Conservation (phyloP, 2,329 filamentous ascomycete species). For the Paecilomyces sp. region DNA sequence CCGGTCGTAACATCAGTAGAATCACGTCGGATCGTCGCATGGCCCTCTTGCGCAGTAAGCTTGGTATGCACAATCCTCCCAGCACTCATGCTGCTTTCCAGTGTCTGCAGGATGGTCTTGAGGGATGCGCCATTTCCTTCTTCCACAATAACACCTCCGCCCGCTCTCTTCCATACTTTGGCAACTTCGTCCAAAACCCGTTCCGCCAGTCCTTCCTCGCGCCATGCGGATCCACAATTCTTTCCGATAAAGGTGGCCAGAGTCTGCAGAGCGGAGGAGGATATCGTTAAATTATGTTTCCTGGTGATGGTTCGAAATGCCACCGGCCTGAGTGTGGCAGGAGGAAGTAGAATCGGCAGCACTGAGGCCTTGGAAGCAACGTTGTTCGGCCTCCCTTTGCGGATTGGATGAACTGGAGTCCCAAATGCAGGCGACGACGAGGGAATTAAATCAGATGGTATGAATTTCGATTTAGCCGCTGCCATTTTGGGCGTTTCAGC, state of each 20-base stretch:
- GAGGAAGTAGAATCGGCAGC: constrained; percentile 81
- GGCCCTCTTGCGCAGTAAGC: constrained; percentile 30
- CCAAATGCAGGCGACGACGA: constrained; percentile 88
- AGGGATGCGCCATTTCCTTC: constrained; percentile 61
- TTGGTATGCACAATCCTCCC: constrained; percentile 50
- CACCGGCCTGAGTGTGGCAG: constrained; percentile 76
- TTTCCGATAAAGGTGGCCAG: constrained; percentile 85
- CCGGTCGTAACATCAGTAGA: constrained; percentile 42
- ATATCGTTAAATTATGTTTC: constrained; percentile 90
- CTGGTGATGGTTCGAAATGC: constrained; percentile 96
- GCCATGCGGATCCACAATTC: constrained; percentile 93
- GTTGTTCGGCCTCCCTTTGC: constrained; percentile 30
- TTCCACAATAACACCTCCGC: constrained; percentile 85
- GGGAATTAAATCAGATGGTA: constrained; percentile 55
- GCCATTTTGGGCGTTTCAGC: constrained; percentile 13
- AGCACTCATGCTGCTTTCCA: constrained; percentile 87
- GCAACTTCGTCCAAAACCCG: constrained; percentile 87
- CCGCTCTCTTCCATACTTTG: constrained; percentile 82
- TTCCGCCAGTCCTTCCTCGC: constrained; percentile 89
- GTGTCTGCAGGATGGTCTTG: constrained; percentile 70
- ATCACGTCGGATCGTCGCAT: constrained; percentile 37
- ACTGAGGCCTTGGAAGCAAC: constrained; percentile 57
- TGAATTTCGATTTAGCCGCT: constrained; percentile 13
- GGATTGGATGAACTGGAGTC: constrained; percentile 72
- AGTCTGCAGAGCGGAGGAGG: constrained; percentile 75